These are phyloP conservation scores for Neonectria faginata DNA, from an alignment of 2,329 filamentous ascomycete genomes.

Conservation along the genomic window DNA sequence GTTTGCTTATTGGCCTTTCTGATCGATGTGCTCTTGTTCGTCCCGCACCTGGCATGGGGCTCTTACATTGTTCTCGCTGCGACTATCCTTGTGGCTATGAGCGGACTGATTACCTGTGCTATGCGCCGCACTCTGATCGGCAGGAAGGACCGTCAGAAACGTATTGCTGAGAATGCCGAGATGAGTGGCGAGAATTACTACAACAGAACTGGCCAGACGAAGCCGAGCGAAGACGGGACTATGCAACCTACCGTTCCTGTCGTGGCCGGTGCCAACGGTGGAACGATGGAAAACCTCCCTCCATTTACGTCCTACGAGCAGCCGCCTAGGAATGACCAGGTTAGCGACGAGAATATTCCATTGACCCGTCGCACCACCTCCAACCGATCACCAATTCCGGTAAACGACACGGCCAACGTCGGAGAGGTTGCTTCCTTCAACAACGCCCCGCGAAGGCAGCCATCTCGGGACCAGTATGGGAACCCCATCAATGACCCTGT, in stretches of 20 bases:
- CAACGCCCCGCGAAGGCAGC: slow-evolving; percentile 53
- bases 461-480: slow-evolving; percentile 72
- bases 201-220: slow-evolving; percentile 72
- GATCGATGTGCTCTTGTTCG: slow-evolving; percentile 92
- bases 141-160: slow-evolving; percentile 90
- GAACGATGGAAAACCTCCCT: slow-evolving; percentile 61
- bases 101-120: slow-evolving; percentile 88
- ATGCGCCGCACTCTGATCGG: slow-evolving; percentile 94
- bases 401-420: slow-evolving; percentile 54
- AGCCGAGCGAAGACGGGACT: slow-evolving; percentile 55
- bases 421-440: slow-evolving; percentile 49
- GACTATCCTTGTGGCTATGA: slow-evolving; percentile 84
- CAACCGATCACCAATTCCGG: slow-evolving; percentile 64
- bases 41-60: slow-evolving; percentile 93
- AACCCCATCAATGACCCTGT: slow-evolving; percentile 62
- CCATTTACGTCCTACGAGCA: slow-evolving; percentile 75
- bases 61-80: slow-evolving; percentile 93
- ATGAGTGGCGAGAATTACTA: slow-evolving; percentile 98
- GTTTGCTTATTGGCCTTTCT: slow-evolving; percentile 89
- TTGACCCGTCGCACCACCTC: slow-evolving; percentile 74
- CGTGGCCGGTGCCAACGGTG: slow-evolving; percentile 66
- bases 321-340: slow-evolving; percentile 69
- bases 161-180: slow-evolving; percentile 92
- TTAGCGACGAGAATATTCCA: slow-evolving; percentile 77
- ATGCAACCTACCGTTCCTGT: slow-evolving; percentile 70